Conservation (phyloP, 176 grass and related monocot genomes). For the Aegilops speltoides region DNA sequence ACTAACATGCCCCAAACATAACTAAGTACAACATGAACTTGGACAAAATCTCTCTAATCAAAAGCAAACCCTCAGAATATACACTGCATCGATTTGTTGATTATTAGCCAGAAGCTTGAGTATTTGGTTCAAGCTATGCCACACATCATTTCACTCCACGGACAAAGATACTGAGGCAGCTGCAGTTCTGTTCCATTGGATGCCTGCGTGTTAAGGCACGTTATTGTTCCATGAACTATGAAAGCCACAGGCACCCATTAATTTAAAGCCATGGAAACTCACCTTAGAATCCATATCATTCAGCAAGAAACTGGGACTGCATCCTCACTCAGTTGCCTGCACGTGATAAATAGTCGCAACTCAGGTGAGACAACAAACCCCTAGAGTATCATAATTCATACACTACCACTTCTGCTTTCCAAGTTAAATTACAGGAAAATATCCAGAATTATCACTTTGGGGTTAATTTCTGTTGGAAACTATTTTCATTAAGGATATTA, state of each 20-base stretch:
- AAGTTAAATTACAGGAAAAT: background rate
- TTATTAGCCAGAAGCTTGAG: slow-evolving; percentile 32
- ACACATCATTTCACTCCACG: slow-evolving; percentile 14
- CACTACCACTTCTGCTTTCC: background rate
- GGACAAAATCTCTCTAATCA: slow-evolving; percentile 11
- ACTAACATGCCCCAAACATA: slow-evolving; percentile 22
- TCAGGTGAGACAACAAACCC: background rate
- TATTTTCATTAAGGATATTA: background rate
- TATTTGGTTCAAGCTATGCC: background rate
- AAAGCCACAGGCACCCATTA: background rate
- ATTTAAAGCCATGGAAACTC: background rate
- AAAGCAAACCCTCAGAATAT: slow-evolving; percentile 23
- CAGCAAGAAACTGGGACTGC: background rate
- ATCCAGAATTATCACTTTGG: background rate
- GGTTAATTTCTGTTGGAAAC: background rate
- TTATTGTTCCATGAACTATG: background rate
- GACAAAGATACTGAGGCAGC: background rate
- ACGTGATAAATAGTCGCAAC: slow-evolving; percentile 12
- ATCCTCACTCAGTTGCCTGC: slow-evolving; percentile 50
- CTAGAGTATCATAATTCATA: background rate
- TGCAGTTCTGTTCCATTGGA: slow-evolving; percentile 5
- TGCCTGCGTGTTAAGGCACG: background rate
- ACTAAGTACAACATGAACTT: slow-evolving; percentile 15
- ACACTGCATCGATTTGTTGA: background rate
- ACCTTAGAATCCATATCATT: background rate